These are phyloP conservation scores for Camellia japonica DNA, from an alignment of 148 eudicot genomes.

Conservation along the genomic window DNA sequence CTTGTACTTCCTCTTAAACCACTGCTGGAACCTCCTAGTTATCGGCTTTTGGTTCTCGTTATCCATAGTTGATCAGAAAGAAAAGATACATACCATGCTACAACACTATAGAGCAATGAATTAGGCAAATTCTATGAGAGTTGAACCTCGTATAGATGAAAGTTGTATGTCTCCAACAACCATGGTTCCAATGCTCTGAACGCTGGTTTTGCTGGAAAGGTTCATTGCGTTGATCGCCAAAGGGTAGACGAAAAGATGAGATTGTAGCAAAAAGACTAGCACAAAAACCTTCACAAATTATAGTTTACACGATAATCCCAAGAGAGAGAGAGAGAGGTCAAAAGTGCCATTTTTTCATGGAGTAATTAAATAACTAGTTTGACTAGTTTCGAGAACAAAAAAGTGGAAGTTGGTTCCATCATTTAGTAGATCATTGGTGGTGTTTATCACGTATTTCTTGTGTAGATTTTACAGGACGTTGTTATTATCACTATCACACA, in stretches of 20 bases:
- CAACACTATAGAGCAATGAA: background rate
- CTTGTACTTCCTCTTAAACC: slow-evolving; percentile 56
- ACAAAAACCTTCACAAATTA: slow-evolving; percentile 15
- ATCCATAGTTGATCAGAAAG: slow-evolving; percentile 33
- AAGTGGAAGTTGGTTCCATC: slow-evolving; percentile 1
- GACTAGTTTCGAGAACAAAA: too few species aligned
- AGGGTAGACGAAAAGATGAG: slow-evolving; percentile 5
- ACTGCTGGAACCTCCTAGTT: slow-evolving; percentile 34
- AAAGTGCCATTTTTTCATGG: slow-evolving; percentile 11
- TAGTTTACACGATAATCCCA: slow-evolving; percentile 15
- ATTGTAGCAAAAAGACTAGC: slow-evolving; percentile 17
- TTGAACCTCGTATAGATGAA: background rate
- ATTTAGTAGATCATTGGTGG: slow-evolving; percentile 11
- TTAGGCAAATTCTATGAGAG: background rate
- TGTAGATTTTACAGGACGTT: background rate
- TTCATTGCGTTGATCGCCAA: slow-evolving; percentile 29
- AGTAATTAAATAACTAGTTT: background rate
- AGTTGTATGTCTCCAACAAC: slow-evolving; percentile 6
- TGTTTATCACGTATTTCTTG: slow-evolving; percentile 19
- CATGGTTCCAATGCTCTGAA: slow-evolving; percentile 1
- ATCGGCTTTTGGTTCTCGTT: slow-evolving; percentile 34
- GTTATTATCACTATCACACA: too few species aligned
- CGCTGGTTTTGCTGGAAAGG: slow-evolving; percentile 4
- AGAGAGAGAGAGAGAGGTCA: slow-evolving; percentile 29
- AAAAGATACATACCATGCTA: slow-evolving; percentile 20